Base-by-base conservation (phyloP, 129 eudicot species). In the Helianthus tuberosus region DNA sequence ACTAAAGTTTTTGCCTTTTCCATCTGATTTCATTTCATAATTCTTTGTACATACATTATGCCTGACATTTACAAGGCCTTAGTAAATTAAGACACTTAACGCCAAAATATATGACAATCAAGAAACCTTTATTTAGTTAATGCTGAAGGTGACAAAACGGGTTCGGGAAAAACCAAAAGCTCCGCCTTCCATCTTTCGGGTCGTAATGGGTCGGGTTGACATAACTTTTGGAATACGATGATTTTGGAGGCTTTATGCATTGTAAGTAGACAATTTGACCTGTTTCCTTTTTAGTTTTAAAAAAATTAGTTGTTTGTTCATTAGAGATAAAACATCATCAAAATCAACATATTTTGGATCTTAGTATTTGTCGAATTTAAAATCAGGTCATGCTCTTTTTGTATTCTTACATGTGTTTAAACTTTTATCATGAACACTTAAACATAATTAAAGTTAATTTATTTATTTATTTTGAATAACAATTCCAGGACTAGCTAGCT, bases 391-490 rank as follows among this genome's bases (percentile, higher is more conserved):
- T 64, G 60, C n/a, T 50, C 55, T 2, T 50, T 50, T 50, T 14
- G 5, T 50, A 12, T 54, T n/a, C 7, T 54, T 5, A 54, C 6
- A 1, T 16, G 36, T 32, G 36, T 10, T 23, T 66, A 1, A 66
- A 10, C 14, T 62, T 61, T 15, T 48, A 61, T 16, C 49, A 15
- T 61, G 48, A 62, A 50, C 62, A 25, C 13, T 1, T 39, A 72
- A 55, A 32, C 36, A 41, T 12, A 16, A 16, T 66, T 3, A 44
- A 66, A 55, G 39, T 41, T 16, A 8, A 6, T 35, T 55, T 79
- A 68, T 80, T 55, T 43, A 0, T 69, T 69, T 71, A 54, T 66
- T 27, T 16, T 75, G 89, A 77, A 79, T 84, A 77, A 69, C 38
- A 49, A 57, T 54, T 48, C 71, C 60, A 25, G 84, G 84, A 78